Evolutionary conservation across 305 asterid genomes (phyloP), one percentile per base, ranked within the genome.

Genomic region (Fraxinus latifolia): DNA sequence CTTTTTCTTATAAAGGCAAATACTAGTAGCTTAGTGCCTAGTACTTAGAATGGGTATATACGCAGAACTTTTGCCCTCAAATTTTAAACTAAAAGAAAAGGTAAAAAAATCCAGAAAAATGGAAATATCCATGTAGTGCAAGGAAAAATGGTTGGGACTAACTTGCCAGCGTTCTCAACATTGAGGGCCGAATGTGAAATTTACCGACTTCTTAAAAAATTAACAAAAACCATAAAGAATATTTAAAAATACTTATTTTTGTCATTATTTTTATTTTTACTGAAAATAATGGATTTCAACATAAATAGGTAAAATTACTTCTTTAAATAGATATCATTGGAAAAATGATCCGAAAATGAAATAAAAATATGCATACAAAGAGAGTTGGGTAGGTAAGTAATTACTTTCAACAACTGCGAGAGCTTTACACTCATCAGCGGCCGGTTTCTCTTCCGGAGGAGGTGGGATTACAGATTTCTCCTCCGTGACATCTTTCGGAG

Each of bases 401-500:
- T 77, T 87, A 90, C 93, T 87, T 83, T 90, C 93, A 78, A 85
- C 87, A 17, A 84, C 6, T 60, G 80, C 91, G 12, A 88, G 86
- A 70, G 90, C 90, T 83, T 90, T 91, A 89, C 79, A 27, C 27
- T 89, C 94, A 21, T 88, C 91, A 31, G 87, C 72, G 34, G 74
- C 74, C 14, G 12, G 42, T 76, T 83, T 85, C 74, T 86, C 92
- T 34, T 86, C 89, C 3, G 76, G 39, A 1, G 84, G 85, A 62
- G 86, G 70, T 53, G 89, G 88, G 14, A 81, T 14, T 14, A 91
- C 86, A 31, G 87, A n/a, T 79, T 91, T 91, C 89, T 91, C 94
- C 89, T 87, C 92, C 0, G 90, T 79, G 83, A 86, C 89, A 25
- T 90, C 90, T 55, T 86, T 89, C 31, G 88, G 81, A 68, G 39